These are phyloP conservation scores for Cokeromyces recurvatus DNA, from an alignment of 371 early-diverging fungal species.

Conservation along the genomic window DNA sequence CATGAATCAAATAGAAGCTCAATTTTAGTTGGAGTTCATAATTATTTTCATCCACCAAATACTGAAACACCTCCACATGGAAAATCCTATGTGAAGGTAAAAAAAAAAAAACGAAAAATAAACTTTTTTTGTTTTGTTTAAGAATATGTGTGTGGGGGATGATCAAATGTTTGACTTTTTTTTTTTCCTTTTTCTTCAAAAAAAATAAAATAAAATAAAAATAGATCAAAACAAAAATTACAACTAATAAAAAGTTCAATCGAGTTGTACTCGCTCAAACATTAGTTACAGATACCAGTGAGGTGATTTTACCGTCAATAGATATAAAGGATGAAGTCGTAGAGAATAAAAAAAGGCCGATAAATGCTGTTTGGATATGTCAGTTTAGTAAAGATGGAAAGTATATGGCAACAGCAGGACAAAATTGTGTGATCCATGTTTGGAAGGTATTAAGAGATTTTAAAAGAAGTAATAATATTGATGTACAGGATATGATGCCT, in stretches of 20 bases:
- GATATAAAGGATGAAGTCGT: background rate
- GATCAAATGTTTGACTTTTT: no score
- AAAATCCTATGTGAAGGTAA: constrained; percentile 36
- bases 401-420: constrained; percentile 77
- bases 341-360: constrained; percentile 3
- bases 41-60: constrained; percentile 7
- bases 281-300: constrained; percentile 14
- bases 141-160: no score
- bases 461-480: constrained; percentile 21
- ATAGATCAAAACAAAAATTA: constrained; percentile 33
- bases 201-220: no score
- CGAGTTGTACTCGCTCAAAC: constrained; percentile 33
- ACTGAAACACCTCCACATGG: constrained; percentile 19
- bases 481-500: constrained; percentile 15
- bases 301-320: background rate
- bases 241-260: constrained; percentile 24
- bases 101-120: background rate
- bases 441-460: constrained; percentile 57
- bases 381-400: constrained; percentile 75
- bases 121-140: no score
- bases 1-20: constrained; percentile 5
- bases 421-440: constrained; percentile 65
- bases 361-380: constrained; percentile 48
- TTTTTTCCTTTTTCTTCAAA: background rate
- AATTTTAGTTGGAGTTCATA: constrained; percentile 5